Evolutionary conservation across 2,329 filamentous ascomycete species (phyloP).

Genomic region (Aspergillus quadricinctus): DNA sequence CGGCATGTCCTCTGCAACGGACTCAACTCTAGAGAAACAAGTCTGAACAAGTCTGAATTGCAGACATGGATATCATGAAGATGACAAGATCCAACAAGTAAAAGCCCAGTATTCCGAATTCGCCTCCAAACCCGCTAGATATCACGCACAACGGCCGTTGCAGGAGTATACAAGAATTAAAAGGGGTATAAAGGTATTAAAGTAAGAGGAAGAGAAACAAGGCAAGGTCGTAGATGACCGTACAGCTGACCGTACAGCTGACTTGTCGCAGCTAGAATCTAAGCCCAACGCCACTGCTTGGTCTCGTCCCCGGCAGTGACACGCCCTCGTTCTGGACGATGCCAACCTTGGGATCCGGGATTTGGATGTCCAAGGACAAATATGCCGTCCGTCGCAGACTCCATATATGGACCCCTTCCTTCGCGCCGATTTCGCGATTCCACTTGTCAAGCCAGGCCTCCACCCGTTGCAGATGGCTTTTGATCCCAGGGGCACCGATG

Average conservation of each 20-base stretch:
- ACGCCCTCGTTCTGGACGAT: constrained; percentile 37
- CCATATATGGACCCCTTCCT: constrained; percentile 67
- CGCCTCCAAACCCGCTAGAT: constrained; percentile 16
- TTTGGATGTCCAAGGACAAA: constrained; percentile 59
- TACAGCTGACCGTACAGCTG: too few species aligned
- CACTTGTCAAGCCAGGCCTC: constrained; percentile 82
- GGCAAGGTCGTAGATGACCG: background rate
- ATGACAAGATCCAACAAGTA: constrained; percentile 6
- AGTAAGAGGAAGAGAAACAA: constrained; percentile 8
- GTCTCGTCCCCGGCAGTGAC: constrained; percentile 33
- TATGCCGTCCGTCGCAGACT: constrained; percentile 79
- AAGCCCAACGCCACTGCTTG: constrained; percentile 27
- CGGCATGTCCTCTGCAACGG: background rate
- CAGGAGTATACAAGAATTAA: constrained; percentile 8
- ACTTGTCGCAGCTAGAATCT: background rate
- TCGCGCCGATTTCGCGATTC: constrained; percentile 65
- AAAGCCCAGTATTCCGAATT: constrained; percentile 5
- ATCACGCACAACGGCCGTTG: constrained; percentile 20
- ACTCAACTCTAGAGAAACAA: constrained; percentile 6
- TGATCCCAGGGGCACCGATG: constrained; percentile 70
- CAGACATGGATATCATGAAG: constrained; percentile 18
- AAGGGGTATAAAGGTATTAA: constrained; percentile 20
- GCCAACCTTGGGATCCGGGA: constrained; percentile 48
- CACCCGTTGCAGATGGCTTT: constrained; percentile 63
- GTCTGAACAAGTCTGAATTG: constrained; percentile 13